Evolutionary conservation across 352 stramenopile species (phyloP).

Genomic region (Pseudoperonospora humuli): DNA sequence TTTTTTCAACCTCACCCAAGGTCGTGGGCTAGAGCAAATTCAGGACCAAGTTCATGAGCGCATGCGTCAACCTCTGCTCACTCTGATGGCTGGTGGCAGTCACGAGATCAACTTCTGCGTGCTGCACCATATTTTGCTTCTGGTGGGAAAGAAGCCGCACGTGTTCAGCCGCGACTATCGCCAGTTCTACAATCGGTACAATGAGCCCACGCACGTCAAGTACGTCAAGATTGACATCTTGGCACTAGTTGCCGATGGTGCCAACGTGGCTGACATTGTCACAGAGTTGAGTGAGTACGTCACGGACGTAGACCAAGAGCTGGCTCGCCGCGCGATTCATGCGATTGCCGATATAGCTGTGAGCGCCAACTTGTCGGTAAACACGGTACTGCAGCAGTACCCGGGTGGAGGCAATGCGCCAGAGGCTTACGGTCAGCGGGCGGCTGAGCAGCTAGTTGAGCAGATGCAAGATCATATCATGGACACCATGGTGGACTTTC

Average conservation of each 20-base stretch:
- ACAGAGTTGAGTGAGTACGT: conserved; percentile 97
- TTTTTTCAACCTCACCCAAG: conserved; percentile 94
- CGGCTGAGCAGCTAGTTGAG: conserved; percentile 51
- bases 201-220: conserved; percentile 97
- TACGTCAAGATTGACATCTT: conserved; percentile 97
- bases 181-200: conserved; percentile 97
- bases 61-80: conserved; percentile 95
- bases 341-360: conserved; percentile 92
- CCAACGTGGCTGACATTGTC: conserved; percentile 95
- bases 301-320: conserved; percentile 89
- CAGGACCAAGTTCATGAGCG: conserved; percentile 85
- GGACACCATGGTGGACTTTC: conserved; percentile 93
- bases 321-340: conserved; percentile 88
- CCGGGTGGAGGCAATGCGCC: conserved; percentile 33
- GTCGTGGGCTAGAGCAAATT: conserved; percentile 76
- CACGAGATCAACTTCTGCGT: conserved; percentile 93
- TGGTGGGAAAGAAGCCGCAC: conserved; percentile 91
- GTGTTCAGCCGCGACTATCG: conserved; percentile 97
- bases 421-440: conserved; percentile 60
- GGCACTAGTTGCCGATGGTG: conserved; percentile 89
- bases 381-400: conserved; percentile 29
- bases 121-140: conserved; percentile 94
- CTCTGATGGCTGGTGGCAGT: conserved; percentile 92
- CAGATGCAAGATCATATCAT: conserved; percentile 84
- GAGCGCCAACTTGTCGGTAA: conserved; percentile 59